These are phyloP conservation scores for Globisporangium paddicum DNA, from an alignment of 352 stramenopile species.

Conservation along the genomic window DNA sequence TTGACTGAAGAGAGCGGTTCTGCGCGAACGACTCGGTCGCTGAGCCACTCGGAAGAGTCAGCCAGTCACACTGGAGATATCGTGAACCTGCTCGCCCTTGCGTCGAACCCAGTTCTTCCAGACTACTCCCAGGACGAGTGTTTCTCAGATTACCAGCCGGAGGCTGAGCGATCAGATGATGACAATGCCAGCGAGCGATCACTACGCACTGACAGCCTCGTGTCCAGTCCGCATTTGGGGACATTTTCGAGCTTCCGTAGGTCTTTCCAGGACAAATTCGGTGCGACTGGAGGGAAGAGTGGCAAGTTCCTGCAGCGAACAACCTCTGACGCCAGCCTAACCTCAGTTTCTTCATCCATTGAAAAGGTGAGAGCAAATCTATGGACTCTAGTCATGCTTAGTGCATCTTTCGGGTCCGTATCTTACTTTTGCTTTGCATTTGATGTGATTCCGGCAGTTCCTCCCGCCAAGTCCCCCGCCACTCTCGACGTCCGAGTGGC, in stretches of 20 bases:
- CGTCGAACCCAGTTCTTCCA: constrained; percentile 23
- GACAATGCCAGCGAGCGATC: neutral
- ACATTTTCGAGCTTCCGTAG: constrained; percentile 31
- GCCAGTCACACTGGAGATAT: neutral
- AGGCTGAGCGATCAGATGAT: constrained; percentile 4
- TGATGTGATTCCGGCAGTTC: constrained; percentile 3
- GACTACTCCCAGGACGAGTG: constrained; percentile 7
- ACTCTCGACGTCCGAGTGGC: constrained; percentile 35
- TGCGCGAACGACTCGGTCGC: neutral
- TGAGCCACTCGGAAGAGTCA: constrained; percentile 4
- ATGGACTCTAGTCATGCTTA: neutral
- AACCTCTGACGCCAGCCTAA: neutral
- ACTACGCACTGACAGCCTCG: too few species aligned
- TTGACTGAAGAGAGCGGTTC: neutral
- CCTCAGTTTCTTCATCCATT: neutral
- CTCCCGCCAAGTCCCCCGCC: constrained; percentile 4
- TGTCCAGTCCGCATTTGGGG: neutral
- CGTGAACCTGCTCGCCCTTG: constrained; percentile 20
- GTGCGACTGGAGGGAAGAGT: constrained; percentile 13
- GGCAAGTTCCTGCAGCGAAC: neutral
- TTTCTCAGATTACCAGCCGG: neutral
- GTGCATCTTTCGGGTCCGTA: neutral
- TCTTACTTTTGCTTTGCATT: neutral
- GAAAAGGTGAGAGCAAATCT: neutral
- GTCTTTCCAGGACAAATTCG: constrained; percentile 34